phyloP scores from a whole-genome alignment of 371 early-diverging fungal species.

The Actinomucor elegans region DNA sequence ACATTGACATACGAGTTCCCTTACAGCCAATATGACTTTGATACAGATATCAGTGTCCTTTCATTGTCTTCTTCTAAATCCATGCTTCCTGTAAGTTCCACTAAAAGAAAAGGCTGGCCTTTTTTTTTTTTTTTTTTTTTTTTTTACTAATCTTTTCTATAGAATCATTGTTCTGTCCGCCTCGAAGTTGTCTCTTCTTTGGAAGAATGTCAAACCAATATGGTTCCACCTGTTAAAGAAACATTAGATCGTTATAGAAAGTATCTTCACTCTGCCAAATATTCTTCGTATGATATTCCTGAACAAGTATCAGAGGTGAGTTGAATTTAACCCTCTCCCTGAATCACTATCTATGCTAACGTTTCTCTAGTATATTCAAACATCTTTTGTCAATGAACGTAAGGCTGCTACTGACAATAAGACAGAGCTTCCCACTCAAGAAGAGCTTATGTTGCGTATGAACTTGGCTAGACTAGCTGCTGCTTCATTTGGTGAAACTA shows the following conservation, averaged over 20 bases:
- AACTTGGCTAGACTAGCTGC: conserved; percentile 39
- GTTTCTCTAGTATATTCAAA: conserved; percentile 52
- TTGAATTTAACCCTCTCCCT: not conserved
- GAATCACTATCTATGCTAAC: no score
- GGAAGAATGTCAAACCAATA: conserved; percentile 4
- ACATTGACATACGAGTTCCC: conserved; percentile 61
- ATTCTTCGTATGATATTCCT: conserved; percentile 48
- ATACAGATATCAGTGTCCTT: conserved; percentile 56
- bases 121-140: conserved; percentile 1
- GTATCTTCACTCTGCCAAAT: conserved; percentile 48
- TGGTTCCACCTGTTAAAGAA: conserved; percentile 24
- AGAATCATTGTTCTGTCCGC: conserved; percentile 52
- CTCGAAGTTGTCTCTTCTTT: conserved; percentile 23
- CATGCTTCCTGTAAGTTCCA: conserved; percentile 54
- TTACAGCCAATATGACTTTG: conserved; percentile 59
- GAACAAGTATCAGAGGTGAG: conserved; percentile 57
- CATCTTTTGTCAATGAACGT: conserved; percentile 53
- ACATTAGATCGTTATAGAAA: conserved; percentile 43
- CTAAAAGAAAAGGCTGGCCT: no score
- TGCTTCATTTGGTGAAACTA: conserved; percentile 39
- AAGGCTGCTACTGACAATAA: conserved; percentile 44
- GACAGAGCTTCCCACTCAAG: conserved; percentile 34
- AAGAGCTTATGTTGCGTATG: conserved; percentile 50
- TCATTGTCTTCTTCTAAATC: conserved; percentile 55
- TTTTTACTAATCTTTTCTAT: conserved; percentile 16